A percentile compares a stretch with the other conserved stretches of the same genome.
Conservation (phyloP, 208 protist species). For the Leishmania turanica region DNA sequence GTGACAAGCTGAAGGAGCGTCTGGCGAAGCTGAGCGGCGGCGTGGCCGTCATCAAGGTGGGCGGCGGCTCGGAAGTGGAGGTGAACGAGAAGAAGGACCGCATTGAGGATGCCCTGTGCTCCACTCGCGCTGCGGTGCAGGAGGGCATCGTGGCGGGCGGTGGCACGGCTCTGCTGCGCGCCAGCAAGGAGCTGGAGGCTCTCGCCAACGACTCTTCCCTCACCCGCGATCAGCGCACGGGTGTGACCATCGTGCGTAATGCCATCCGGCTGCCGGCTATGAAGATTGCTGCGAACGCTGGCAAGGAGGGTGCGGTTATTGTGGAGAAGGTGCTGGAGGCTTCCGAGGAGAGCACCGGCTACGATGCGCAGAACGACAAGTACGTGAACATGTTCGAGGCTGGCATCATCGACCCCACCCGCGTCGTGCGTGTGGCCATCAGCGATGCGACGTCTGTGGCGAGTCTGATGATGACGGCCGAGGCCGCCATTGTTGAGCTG, state of each 20-base stretch:
- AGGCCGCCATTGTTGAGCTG: slow-evolving; percentile 79
- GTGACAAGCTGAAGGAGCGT: too few relatives aligned
- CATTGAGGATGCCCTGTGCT: slow-evolving; percentile 98
- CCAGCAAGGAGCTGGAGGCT: slow-evolving; percentile 83
- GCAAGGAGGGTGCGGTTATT: slow-evolving; percentile 97
- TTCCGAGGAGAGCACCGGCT: slow-evolving; percentile 87
- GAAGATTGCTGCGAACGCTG: slow-evolving; percentile 98
- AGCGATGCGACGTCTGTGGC: slow-evolving; percentile 96
- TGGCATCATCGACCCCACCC: slow-evolving; percentile 99
- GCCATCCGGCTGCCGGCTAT: slow-evolving; percentile 93
- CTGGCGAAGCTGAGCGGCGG: too few relatives aligned
- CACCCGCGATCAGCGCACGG: slow-evolving; percentile 94
- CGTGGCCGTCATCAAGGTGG: slow-evolving; percentile 97
- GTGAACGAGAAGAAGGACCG: slow-evolving; percentile 99
- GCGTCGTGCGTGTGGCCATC: slow-evolving; percentile 98
- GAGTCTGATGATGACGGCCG: slow-evolving; percentile 98
- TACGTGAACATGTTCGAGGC: slow-evolving; percentile 98
- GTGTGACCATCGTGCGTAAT: slow-evolving; percentile 96
- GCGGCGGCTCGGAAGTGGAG: slow-evolving; percentile 98
- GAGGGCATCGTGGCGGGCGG: slow-evolving; percentile 99
- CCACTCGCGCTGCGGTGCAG: slow-evolving; percentile 98
- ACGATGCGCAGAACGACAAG: slow-evolving; percentile 93
- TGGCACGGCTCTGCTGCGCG: slow-evolving; percentile 96
- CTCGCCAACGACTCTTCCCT: slow-evolving; percentile 67
- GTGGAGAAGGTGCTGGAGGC: slow-evolving; percentile 96